Evolutionary conservation across 495 filamentous ascomycete genomes (phyloP), one percentile per base, ranked within the genome.

Genomic region (Neurospora hispaniola): DNA sequence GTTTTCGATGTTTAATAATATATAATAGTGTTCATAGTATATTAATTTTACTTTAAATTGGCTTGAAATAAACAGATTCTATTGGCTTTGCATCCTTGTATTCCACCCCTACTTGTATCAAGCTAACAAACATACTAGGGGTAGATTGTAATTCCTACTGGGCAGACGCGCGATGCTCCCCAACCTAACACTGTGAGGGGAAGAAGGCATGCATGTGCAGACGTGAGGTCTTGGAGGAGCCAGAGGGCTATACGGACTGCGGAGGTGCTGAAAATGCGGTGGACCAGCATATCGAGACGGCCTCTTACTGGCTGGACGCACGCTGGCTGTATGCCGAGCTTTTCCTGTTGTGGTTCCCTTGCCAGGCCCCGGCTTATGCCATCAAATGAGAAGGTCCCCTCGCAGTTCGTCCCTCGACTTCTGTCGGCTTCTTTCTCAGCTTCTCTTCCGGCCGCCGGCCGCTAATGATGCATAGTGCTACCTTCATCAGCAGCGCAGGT

Each of bases 371-470:
- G 77, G 75, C 76, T 77, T 77, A 78, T 66, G 54, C 14, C 54
- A 62, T 62, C 54, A 62, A 62, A 62, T 62, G 54, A 12, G 27
- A 62, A 73, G 69, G 42, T 44, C 54, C 70, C 16, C 9, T 76
- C 70, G 69, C 72, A 73, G 74, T 18, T 62, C 27, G 73, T 78
- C 78, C 75, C 72, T 78, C 69, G 20, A 18, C 73, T 80, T 80
- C 79, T 76, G 44, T 80, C 68, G 73, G 75, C 69, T 80, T 80
- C 79, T 80, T 59, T 46, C 69, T 72, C 77, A 77, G 74, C 77
- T 76, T 46, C 42, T 74, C 27, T 42, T 70, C 39, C 68, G 18
- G 71, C 71, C 54, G 38, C 43, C 68, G 18, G 71, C 71, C 54
- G 38, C 43, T 16, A 27, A 31, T 69, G 39, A 75, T 69, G 27